phyloP scores from a whole-genome alignment of 2,329 filamentous ascomycete species.

The Tolypocladium ophioglossoides region DNA sequence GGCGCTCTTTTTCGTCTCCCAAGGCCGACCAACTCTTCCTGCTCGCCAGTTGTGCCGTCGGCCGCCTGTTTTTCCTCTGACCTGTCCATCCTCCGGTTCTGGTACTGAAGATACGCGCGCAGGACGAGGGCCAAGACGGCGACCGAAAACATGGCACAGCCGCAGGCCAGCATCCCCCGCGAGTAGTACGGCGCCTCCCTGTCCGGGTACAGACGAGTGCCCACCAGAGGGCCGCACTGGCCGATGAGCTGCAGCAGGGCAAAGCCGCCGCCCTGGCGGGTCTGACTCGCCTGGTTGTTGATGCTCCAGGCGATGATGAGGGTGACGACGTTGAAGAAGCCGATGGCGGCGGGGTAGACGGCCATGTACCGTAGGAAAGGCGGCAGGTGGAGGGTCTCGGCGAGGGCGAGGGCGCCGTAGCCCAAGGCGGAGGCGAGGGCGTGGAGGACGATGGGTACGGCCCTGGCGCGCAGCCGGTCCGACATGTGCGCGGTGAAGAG shows the following conservation, averaged over 20 bases:
- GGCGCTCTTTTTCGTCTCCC: conserved; percentile 10
- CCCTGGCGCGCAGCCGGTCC: conserved; percentile 53
- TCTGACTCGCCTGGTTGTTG: conserved; percentile 67
- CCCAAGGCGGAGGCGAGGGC: conserved; percentile 55
- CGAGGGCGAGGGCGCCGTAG: conserved; percentile 50
- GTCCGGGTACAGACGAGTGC: conserved; percentile 54
- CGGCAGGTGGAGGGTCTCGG: conserved; percentile 32
- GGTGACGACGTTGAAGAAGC: conserved; percentile 78
- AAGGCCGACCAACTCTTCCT: conserved; percentile 27
- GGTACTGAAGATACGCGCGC: conserved; percentile 38
- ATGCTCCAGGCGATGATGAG: conserved; percentile 81
- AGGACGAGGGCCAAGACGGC: conserved; percentile 43
- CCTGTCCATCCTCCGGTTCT: conserved; percentile 37
- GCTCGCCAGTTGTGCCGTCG: conserved; percentile 19
- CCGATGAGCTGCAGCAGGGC: conserved; percentile 74
- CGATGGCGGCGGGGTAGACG: conserved; percentile 66
- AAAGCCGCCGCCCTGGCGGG: conserved; percentile 64
- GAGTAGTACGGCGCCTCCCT: conserved; percentile 51
- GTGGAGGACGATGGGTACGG: conserved; percentile 56
- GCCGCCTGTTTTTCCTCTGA: conserved; percentile 15
- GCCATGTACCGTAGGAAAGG: conserved; percentile 55
- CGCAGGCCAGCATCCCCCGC: conserved; percentile 51
- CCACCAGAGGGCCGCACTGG: conserved; percentile 66
- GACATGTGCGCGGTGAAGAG: conserved; percentile 63
- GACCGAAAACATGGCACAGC: conserved; percentile 51